Conservation (phyloP, 2,329 filamentous ascomycete species). For the Colletotrichum camelliae region DNA sequence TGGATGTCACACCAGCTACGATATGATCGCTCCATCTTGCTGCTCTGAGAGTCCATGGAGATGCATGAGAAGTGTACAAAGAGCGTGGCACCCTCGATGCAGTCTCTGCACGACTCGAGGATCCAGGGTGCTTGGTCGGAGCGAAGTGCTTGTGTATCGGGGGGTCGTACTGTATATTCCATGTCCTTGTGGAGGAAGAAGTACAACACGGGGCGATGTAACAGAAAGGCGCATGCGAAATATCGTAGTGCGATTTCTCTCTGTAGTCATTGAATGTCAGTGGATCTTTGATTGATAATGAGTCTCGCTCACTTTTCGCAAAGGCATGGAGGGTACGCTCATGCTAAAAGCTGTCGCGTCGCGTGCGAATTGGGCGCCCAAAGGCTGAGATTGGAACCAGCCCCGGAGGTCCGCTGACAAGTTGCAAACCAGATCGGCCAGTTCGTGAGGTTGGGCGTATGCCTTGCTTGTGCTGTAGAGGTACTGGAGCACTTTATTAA, state of each 20-base stretch:
- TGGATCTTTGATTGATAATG: background rate
- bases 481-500: background rate
- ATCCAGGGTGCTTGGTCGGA: constrained; percentile 10
- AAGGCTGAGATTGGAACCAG: background rate
- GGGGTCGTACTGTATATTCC: constrained; percentile 4
- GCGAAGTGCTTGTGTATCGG: background rate
- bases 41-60: background rate
- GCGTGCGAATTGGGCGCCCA: background rate
- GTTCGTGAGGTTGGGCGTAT: constrained; percentile 9
- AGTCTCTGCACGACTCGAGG: constrained; percentile 2
- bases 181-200: constrained; percentile 13
- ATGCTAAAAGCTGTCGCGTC: constrained; percentile 2
- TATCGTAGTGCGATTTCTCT: constrained; percentile 11
- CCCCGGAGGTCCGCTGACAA: background rate
- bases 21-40: background rate
- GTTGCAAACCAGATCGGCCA: background rate
- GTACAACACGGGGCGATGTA: constrained; percentile 8
- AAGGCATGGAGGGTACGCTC: background rate
- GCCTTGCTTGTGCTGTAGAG: constrained; percentile 3
- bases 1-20: constrained; percentile 1
- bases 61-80: background rate
- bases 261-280: background rate
- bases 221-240: constrained; percentile 7
- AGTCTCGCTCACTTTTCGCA: background rate
- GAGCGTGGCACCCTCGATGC: constrained; percentile 5